Evolutionary conservation across 2,329 filamentous ascomycete species (phyloP).

Genomic region (Sporothrix luriei): DNA sequence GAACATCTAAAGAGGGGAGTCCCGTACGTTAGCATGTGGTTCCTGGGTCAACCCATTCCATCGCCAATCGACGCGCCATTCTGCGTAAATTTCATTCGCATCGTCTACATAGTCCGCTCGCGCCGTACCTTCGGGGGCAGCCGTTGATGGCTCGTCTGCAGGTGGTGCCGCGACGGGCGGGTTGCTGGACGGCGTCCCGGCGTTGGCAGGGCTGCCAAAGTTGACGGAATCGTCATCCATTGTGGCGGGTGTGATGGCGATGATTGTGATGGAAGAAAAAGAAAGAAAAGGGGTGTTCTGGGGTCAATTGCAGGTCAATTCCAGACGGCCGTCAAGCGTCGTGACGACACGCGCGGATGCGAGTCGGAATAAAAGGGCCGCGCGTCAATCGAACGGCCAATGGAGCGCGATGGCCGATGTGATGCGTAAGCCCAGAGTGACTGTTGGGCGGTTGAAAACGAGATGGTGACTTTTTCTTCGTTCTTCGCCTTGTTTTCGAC

Average conservation of each 20-base stretch:
- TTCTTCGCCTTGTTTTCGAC: too few species aligned
- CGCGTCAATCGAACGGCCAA: neutral
- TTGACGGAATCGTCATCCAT: conserved; percentile 63
- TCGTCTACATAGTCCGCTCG: neutral
- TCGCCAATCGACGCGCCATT: neutral
- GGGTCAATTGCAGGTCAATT: neutral
- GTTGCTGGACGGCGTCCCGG: conserved; percentile 60
- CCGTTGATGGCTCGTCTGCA: conserved; percentile 47
- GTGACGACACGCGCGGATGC: neutral
- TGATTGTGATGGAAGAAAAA: conserved; percentile 2
- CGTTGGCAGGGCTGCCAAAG: conserved; percentile 61
- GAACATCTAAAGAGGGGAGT: conserved; percentile 53
- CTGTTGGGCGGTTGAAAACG: neutral
- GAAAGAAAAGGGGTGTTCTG: neutral
- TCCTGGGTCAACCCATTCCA: too few species aligned
- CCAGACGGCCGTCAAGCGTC: neutral
- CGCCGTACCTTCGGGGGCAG: conserved; percentile 11
- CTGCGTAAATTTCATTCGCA: too few species aligned
- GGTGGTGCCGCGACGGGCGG: conserved; percentile 59
- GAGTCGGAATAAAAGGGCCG: neutral
- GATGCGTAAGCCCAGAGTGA: conserved; percentile 12
- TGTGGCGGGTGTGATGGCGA: conserved; percentile 38
- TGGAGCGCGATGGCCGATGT: conserved; percentile 11
- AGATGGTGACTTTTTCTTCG: too few species aligned
- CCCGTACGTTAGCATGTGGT: neutral